Evolutionary conservation across 129 eudicot species (phyloP).

Genomic region (Scalesia atractyloides): DNA sequence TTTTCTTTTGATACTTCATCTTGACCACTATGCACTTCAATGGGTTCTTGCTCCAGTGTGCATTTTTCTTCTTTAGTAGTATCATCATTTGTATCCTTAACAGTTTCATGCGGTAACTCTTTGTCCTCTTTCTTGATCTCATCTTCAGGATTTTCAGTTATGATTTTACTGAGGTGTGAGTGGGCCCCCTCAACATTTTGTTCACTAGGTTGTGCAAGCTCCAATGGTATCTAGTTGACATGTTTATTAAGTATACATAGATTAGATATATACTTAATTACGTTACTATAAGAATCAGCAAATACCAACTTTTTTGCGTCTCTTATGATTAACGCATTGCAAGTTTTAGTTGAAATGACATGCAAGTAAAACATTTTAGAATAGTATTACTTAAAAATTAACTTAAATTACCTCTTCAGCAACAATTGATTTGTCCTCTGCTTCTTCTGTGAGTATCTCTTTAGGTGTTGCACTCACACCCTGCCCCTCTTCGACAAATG

Average conservation of each 20-base stretch:
- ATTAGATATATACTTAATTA: constrained; percentile 2
- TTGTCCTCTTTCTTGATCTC: constrained; percentile 15
- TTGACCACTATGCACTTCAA: constrained; percentile 12
- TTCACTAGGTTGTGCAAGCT: constrained; percentile 11
- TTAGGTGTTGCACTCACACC: neutral
- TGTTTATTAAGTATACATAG: neutral
- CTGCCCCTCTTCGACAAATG: neutral
- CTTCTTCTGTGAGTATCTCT: constrained; percentile 29
- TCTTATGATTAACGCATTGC: neutral
- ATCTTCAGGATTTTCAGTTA: constrained; percentile 19
- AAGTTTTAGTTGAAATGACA: constrained; percentile 16
- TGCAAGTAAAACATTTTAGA: neutral
- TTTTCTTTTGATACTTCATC: constrained; percentile 29
- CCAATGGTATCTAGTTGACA: constrained; percentile 4
- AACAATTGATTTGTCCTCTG: constrained; percentile 20
- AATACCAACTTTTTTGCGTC: too few species aligned
- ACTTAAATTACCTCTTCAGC: constrained; percentile 21
- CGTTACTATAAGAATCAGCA: neutral
- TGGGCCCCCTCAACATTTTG: constrained; percentile 5
- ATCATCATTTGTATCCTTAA: neutral
- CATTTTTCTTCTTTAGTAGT: neutral
- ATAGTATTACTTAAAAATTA: constrained; percentile 1
- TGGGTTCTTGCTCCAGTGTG: constrained; percentile 14
- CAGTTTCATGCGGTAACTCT: constrained; percentile 15
- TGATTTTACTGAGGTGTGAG: neutral